Percentiles rank a stretch among this genome's conserved stretches.
phyloP scores from a whole-genome alignment of 2,329 filamentous ascomycete species.

The Gnomoniopsis sp. region DNA sequence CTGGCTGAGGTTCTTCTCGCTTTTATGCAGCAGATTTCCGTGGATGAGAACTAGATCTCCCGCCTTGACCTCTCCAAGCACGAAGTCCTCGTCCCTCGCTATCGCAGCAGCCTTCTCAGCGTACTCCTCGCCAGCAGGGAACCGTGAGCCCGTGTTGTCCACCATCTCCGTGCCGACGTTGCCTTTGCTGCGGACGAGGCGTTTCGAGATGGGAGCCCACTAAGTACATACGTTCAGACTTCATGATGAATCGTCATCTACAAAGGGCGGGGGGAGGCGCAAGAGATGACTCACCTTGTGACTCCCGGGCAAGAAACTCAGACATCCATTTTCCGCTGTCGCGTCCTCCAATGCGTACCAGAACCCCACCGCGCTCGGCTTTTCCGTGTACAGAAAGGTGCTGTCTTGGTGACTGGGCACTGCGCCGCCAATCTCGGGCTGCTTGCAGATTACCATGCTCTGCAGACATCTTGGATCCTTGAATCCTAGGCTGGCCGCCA shows the following conservation, averaged over 20 bases:
- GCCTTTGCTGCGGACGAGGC: conserved; percentile 67
- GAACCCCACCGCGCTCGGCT: conserved; percentile 86
- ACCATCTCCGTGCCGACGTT: conserved; percentile 65
- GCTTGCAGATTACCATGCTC: conserved; percentile 98
- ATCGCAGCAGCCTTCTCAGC: conserved; percentile 39
- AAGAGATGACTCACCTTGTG: conserved; percentile 47
- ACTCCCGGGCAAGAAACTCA: conserved; percentile 81
- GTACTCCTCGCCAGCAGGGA: conserved; percentile 54
- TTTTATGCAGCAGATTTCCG: conserved; percentile 94
- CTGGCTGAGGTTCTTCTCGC: conserved; percentile 81
- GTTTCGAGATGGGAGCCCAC: conserved; percentile 64
- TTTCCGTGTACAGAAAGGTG: conserved; percentile 87
- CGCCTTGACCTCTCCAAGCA: conserved; percentile 82
- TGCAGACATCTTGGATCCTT: conserved; percentile 74
- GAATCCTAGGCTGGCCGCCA: conserved; percentile 72
- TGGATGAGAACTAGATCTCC: conserved; percentile 91
- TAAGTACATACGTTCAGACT: conserved; percentile 8
- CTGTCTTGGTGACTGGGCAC: conserved; percentile 91
- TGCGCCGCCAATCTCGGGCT: conserved; percentile 89
- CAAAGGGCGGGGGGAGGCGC: background rate
- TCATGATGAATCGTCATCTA: background rate
- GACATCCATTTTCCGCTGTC: conserved; percentile 78
- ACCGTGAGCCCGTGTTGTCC: conserved; percentile 61
- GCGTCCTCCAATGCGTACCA: conserved; percentile 98
- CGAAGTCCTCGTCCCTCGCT: conserved; percentile 57